These are phyloP conservation scores for Fomitopsis palustris DNA, from an alignment of 1,284 basidiomycete species.

Conservation along the genomic window DNA sequence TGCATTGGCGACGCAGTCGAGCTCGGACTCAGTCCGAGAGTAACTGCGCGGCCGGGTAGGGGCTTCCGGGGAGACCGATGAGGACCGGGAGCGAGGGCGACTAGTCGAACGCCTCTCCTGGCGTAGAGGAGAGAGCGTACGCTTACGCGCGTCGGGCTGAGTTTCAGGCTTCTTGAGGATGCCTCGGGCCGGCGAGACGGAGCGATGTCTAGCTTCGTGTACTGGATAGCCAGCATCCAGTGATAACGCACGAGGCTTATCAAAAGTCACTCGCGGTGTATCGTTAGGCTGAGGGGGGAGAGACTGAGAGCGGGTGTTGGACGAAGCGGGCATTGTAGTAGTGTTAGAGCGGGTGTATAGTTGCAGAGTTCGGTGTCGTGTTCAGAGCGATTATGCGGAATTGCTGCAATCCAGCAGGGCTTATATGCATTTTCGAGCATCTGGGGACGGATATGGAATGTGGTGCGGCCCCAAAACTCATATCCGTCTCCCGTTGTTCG, in stretches of 20 bases:
- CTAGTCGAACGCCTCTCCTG: background rate
- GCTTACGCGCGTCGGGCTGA: background rate
- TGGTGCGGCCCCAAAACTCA: too few species aligned
- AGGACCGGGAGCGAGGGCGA: background rate
- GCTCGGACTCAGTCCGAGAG: constrained; percentile 21
- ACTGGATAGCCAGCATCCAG: background rate
- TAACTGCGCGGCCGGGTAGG: background rate
- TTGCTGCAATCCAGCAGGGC: too few species aligned
- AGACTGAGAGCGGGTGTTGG: background rate
- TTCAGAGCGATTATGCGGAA: too few species aligned
- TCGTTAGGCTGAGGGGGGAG: background rate
- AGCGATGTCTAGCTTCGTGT: background rate
- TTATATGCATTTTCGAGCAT: too few species aligned
- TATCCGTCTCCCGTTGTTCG: too few species aligned
- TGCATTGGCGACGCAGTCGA: constrained; percentile 27
- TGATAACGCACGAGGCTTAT: background rate
- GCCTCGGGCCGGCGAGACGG: background rate
- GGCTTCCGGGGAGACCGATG: background rate
- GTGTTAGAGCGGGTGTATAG: too few species aligned
- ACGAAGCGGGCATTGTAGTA: too few species aligned
- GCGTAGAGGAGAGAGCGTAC: background rate
- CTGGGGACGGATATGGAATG: too few species aligned
- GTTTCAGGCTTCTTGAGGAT: background rate
- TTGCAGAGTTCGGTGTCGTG: too few species aligned
- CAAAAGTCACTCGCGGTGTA: background rate